A percentile compares a stretch with the other conserved stretches of the same genome.
Evolutionary conservation across 164 flowering plant genomes (phyloP).

Genomic region (Annona squamosa): DNA sequence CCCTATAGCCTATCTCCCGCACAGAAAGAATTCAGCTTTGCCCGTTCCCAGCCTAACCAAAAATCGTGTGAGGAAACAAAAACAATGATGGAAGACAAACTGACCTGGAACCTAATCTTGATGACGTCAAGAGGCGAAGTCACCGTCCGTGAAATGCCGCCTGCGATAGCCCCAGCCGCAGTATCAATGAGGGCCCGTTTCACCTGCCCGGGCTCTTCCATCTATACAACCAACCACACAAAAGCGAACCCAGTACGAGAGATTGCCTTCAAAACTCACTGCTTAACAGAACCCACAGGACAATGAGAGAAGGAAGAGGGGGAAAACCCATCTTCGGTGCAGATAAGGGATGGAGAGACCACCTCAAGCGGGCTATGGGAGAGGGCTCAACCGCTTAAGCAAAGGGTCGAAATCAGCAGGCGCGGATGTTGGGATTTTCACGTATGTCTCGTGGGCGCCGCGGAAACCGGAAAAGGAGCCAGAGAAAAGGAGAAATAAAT

Average conservation of each 20-base stretch:
- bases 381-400: background rate
- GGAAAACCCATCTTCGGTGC: too few species aligned
- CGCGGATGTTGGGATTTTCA: too few species aligned
- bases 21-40: too few species aligned
- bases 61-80: background rate
- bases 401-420: too few species aligned
- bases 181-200: slow-evolving; percentile 67
- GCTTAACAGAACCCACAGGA: background rate
- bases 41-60: background rate
- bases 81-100: background rate
- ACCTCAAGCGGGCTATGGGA: background rate
- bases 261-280: background rate
- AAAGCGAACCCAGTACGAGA: background rate
- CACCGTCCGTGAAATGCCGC: slow-evolving; percentile 74
- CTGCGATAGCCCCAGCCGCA: slow-evolving; percentile 72
- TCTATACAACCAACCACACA: background rate
- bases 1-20: too few species aligned
- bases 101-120: slow-evolving; percentile 89
- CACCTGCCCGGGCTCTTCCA: slow-evolving; percentile 75
- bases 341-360: background rate
- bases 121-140: slow-evolving; percentile 95
- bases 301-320: background rate
- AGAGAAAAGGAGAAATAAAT: too few species aligned
- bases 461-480: too few species aligned
- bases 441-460: too few species aligned